Evolutionary conservation across 345 rosid species (phyloP).

Genomic region (Eucalyptus sideroxylon): DNA sequence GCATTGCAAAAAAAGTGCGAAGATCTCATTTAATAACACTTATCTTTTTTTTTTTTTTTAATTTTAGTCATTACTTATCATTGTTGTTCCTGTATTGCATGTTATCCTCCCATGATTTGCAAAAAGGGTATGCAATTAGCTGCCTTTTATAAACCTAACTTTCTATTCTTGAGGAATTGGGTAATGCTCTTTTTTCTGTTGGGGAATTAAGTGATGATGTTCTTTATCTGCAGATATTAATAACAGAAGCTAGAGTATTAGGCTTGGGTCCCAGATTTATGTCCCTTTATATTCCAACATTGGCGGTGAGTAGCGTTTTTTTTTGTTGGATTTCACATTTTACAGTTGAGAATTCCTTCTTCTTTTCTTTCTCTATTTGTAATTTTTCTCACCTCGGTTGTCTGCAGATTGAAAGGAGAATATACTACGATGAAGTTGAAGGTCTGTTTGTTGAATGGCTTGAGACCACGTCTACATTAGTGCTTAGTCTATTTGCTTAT

Average conservation of each 20-base stretch:
- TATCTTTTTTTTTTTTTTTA: not conserved
- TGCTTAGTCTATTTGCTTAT: constrained; percentile 25
- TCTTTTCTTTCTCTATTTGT: not conserved
- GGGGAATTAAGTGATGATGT: not conserved
- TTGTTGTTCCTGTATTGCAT: not conserved
- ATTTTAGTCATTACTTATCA: not conserved
- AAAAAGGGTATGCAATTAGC: not conserved
- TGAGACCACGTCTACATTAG: constrained; percentile 67
- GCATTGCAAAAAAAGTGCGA: not conserved
- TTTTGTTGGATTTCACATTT: not conserved
- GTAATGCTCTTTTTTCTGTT: not conserved
- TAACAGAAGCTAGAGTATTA: constrained; percentile 75
- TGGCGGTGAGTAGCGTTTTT: constrained; percentile 42
- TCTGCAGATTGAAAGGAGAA: constrained; percentile 67
- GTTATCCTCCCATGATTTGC: not conserved
- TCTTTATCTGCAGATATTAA: constrained; percentile 37
- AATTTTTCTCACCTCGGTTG: not conserved
- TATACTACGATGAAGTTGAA: constrained; percentile 73
- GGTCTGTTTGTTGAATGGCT: constrained; percentile 74
- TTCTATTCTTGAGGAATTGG: not conserved
- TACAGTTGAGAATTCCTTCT: not conserved
- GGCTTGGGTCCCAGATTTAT: constrained; percentile 82
- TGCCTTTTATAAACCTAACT: not conserved
- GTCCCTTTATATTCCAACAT: constrained; percentile 66
- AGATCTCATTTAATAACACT: not conserved